Evolutionary conservation across 768 basidiomycete species (phyloP).

Genomic region (Calocera cornea): DNA sequence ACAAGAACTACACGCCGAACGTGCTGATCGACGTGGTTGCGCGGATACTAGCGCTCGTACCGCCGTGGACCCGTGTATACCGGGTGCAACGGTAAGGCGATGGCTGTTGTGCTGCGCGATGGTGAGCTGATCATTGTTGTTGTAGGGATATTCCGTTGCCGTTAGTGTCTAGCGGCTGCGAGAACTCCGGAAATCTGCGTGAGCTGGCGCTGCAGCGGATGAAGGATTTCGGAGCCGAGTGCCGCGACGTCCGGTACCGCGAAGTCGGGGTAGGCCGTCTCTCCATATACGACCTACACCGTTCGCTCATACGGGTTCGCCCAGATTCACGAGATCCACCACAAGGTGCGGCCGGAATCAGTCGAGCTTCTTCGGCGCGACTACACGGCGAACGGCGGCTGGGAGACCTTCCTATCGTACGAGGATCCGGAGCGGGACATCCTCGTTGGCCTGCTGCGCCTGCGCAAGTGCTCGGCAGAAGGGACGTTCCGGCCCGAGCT

Average conservation of each 20-base stretch:
- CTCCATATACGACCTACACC: not conserved
- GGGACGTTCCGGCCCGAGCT: constrained; percentile 94
- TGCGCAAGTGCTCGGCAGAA: constrained; percentile 92
- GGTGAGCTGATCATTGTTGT: constrained; percentile 5
- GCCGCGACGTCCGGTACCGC: constrained; percentile 91
- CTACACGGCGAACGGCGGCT: constrained; percentile 93
- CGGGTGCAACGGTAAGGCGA: constrained; percentile 73
- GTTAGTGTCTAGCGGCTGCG: constrained; percentile 89
- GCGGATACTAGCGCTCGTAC: constrained; percentile 85
- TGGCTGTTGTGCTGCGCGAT: not conserved
- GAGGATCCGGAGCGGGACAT: constrained; percentile 97
- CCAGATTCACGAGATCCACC: constrained; percentile 97
- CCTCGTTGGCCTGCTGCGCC: constrained; percentile 77
- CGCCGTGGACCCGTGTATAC: constrained; percentile 97
- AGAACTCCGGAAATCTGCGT: constrained; percentile 92
- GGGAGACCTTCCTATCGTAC: constrained; percentile 99
- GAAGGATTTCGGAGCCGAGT: constrained; percentile 98
- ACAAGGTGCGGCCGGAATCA: constrained; percentile 89
- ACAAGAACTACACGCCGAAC: constrained; percentile 99
- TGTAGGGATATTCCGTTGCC: constrained; percentile 90
- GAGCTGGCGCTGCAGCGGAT: constrained; percentile 92
- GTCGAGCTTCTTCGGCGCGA: constrained; percentile 91
- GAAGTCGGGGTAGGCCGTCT: constrained; percentile 74
- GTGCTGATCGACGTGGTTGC: constrained; percentile 96
- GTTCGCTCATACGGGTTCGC: not conserved